Base-by-base conservation (phyloP, 345 rosid genomes). In the Euclidium syriacum region DNA sequence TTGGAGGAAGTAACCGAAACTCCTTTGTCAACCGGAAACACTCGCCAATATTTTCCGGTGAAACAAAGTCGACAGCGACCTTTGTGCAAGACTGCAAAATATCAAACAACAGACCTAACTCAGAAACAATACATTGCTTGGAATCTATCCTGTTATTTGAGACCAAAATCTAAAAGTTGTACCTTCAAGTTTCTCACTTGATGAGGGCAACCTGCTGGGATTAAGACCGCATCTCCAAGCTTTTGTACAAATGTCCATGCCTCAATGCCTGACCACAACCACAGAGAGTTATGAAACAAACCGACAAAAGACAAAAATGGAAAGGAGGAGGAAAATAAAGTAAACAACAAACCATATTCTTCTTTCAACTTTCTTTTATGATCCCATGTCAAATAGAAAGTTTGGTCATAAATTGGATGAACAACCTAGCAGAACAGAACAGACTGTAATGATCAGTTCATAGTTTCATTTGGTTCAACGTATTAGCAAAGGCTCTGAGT, bases 351-450 rank as follows among this genome's bases (percentile, higher is more conserved):
- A 90, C 97, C 97, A 70, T 61, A 85, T 78, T 91, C 90, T 64
- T 86, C 81, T 76, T 88, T 84, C 18, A 88, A 85, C 78, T 67
- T 84, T 73, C 41, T 71, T 68, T 78, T 78, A 70, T 91, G 98
- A 35, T 78, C 81, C 17, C 33, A 39, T 10, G 80, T 71, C 71
- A 91, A 51, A 69, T 77, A 91, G 71, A 88, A 85, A 33, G 70
- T 62, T 60, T 88, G 90, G 74, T 91, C 98, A 56, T 83, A 84
- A 26, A 88, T 83, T 0, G 95, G 91, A 68, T 86, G 84, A 22
- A 69, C 70, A 63, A 91, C 86, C 92, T 90, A 43, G 6, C 42
- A 5, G n/a, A n/a, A n/a, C n/a, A n/a, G n/a, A n/a, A n/a, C n/a
- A n/a, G n/a, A n/a, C n/a, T n/a, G n/a, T n/a, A n/a, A n/a, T n/a